Percentiles rank a stretch among this genome's conserved stretches.
Evolutionary conservation across 441 rosid species (phyloP).

Genomic region (Eutrema salsugineum): DNA sequence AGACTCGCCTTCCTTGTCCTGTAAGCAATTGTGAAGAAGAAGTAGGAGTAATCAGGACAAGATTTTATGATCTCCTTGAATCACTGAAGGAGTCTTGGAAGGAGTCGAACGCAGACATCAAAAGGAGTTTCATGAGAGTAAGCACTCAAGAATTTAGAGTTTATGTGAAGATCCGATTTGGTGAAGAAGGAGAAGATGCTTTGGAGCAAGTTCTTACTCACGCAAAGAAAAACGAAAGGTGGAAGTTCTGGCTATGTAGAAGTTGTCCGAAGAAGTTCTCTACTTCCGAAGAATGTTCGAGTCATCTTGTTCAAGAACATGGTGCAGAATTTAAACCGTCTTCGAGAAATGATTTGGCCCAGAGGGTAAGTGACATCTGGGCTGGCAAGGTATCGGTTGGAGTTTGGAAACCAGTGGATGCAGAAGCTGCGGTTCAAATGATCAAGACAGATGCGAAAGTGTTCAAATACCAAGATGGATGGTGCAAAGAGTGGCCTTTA

Average conservation of each 20-base stretch:
- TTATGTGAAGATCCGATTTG: neutral
- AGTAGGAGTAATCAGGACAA: no score
- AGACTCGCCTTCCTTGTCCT: no score
- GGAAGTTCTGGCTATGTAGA: neutral
- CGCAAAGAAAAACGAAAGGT: neutral
- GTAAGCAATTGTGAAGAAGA: no score
- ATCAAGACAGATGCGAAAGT: constrained; percentile 1
- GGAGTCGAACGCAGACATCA: neutral
- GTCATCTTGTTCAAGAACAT: constrained; percentile 6
- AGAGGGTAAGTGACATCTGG: neutral
- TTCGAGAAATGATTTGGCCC: neutral
- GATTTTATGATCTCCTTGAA: no score
- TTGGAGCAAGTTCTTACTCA: neutral
- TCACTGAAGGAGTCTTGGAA: no score
- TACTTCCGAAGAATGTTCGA: neutral
- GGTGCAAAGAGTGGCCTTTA: constrained; percentile 13
- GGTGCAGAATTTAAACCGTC: neutral
- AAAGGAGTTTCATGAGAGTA: neutral
- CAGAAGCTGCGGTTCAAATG: neutral
- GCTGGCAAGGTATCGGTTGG: neutral
- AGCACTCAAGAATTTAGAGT: neutral
- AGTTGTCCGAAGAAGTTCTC: neutral
- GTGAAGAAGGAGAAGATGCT: neutral
- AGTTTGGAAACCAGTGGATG: constrained; percentile 12
- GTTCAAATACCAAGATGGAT: constrained; percentile 5